These are phyloP conservation scores for Eurotiales sp. DNA, from an alignment of 2,329 filamentous ascomycete genomes.

Conservation along the genomic window DNA sequence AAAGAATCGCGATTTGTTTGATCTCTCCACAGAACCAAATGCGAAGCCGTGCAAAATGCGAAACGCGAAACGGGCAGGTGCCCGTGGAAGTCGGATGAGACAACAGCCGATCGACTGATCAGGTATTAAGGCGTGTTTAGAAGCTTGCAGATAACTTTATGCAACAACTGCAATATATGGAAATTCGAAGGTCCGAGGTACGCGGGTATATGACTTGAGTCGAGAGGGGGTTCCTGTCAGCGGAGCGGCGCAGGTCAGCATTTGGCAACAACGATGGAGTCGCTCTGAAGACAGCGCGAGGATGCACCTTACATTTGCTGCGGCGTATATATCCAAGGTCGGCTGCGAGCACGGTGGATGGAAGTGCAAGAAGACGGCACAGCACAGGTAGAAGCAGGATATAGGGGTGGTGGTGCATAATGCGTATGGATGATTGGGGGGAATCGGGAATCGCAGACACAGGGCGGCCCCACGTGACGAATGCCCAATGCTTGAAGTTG, in stretches of 20 bases:
- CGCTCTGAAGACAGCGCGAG: not conserved
- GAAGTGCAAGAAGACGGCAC: not conserved
- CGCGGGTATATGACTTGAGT: not conserved
- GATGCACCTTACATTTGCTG: not conserved
- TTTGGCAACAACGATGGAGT: not conserved
- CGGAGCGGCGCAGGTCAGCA: no score
- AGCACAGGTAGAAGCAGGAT: not conserved
- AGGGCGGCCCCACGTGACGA: slow-evolving; percentile 10
- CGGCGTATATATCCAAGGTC: not conserved
- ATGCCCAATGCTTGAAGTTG: slow-evolving; percentile 7
- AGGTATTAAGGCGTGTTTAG: not conserved
- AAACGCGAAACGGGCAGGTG: slow-evolving; percentile 3
- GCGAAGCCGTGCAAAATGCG: not conserved
- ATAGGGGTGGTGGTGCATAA: not conserved
- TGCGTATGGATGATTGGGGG: slow-evolving; percentile 1
- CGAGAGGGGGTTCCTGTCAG: not conserved
- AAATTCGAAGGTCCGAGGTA: not conserved
- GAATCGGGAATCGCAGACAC: slow-evolving; percentile 1
- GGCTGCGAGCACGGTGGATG: not conserved
- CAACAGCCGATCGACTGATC: not conserved
- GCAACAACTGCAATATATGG: not conserved
- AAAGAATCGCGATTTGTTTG: not conserved
- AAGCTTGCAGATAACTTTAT: not conserved
- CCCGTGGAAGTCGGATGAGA: not conserved
- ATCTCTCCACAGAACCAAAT: not conserved